These are phyloP conservation scores for Solanum raphanifolium DNA, from an alignment of 257 asterid species.

Conservation along the genomic window DNA sequence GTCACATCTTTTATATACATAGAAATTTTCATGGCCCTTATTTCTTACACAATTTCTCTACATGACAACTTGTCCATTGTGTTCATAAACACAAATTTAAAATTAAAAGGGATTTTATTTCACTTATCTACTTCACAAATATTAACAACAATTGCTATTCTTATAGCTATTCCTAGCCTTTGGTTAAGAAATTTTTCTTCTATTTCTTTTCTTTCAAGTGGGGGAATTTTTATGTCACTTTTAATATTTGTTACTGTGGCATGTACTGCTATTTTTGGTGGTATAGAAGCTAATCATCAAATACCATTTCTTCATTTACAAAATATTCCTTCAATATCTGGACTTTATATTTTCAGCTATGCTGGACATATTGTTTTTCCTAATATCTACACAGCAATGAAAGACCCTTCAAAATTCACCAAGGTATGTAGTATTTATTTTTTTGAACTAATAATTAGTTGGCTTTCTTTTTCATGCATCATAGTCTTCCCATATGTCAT, in stretches of 20 bases:
- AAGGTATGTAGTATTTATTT: constrained; percentile 23
- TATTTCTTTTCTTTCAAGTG: constrained; percentile 56
- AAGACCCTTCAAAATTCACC: constrained; percentile 65
- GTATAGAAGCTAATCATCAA: constrained; percentile 21
- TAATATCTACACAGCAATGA: constrained; percentile 55
- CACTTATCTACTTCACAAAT: constrained; percentile 39
- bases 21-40: constrained; percentile 81
- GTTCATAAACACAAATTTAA: constrained; percentile 20
- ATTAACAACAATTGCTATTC: constrained; percentile 35
- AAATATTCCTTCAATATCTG: constrained; percentile 51
- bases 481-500: background rate
- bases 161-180: constrained; percentile 65
- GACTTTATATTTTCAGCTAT: constrained; percentile 47
- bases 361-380: constrained; percentile 77
- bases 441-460: background rate
- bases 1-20: constrained; percentile 36
- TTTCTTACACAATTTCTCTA: constrained; percentile 70
- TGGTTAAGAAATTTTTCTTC: constrained; percentile 70
- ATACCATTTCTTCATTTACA: constrained; percentile 27
- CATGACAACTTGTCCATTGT: constrained; percentile 56
- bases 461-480: background rate
- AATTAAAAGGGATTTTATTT: constrained; percentile 11
- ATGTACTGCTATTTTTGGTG: constrained; percentile 42
- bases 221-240: constrained; percentile 53
- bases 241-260: constrained; percentile 39